Conservation (phyloP, 768 basidiomycete species). For the Amanita muscaria region DNA sequence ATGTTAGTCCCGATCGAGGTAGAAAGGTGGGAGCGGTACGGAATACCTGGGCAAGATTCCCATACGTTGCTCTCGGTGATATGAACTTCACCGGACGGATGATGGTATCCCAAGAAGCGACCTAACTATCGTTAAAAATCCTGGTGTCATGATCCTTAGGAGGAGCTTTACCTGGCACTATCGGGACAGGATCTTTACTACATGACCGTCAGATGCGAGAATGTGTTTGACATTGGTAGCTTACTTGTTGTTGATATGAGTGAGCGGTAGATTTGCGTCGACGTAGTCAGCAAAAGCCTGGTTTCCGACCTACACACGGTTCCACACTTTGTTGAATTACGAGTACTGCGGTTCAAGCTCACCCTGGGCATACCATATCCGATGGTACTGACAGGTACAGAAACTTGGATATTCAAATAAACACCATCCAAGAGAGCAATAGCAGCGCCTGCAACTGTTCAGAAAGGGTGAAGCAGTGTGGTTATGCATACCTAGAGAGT, state of each 20-base stretch:
- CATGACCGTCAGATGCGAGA: neutral
- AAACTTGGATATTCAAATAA: constrained; percentile 44
- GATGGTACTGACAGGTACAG: constrained; percentile 27
- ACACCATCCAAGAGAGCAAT: constrained; percentile 48
- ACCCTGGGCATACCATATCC: constrained; percentile 38
- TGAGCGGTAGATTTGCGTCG: constrained; percentile 38
- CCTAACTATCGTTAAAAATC: constrained; percentile 13
- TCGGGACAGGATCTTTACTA: constrained; percentile 33
- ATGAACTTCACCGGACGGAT: constrained; percentile 42
- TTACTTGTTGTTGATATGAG: constrained; percentile 53
- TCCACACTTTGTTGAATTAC: too few species aligned
- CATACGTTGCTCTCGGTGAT: constrained; percentile 41
- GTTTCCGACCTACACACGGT: constrained; percentile 37
- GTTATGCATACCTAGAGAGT: constrained; percentile 28
- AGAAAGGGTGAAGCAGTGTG: neutral
- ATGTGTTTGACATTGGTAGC: neutral
- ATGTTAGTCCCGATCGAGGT: too few species aligned
- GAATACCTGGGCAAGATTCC: constrained; percentile 45
- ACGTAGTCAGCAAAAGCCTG: constrained; percentile 55
- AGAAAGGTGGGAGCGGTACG: too few species aligned
- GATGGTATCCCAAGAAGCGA: constrained; percentile 33
- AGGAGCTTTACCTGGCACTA: constrained; percentile 27
- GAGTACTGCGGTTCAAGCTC: too few species aligned
- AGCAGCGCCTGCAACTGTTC: constrained; percentile 33
- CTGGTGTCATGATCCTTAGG: neutral